Conservation (phyloP, 23 red algal species). For the Gracilaria gracilis region DNA sequence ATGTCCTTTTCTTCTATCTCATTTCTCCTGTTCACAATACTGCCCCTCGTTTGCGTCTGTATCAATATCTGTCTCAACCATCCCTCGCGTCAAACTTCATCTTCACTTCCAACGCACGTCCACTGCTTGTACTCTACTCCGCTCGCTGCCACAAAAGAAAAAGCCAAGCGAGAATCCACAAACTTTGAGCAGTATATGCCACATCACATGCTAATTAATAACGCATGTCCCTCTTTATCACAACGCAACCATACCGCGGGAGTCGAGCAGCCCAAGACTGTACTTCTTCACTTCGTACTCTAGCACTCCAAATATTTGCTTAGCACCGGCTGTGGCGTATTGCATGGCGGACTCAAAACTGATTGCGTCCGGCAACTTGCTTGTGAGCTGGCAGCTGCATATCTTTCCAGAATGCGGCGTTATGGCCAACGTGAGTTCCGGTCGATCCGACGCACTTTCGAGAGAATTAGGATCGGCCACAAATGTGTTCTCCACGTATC, state of each 20-base stretch:
- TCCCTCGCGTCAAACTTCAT: too few relatives aligned
- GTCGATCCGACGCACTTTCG: constrained; percentile 59
- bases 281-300: constrained; percentile 71
- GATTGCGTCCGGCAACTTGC: constrained; percentile 24
- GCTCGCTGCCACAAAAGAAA: too few relatives aligned
- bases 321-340: constrained; percentile 54
- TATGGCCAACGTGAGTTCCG: constrained; percentile 60
- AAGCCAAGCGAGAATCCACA: too few relatives aligned
- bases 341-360: constrained; percentile 41
- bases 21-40: too few relatives aligned
- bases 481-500: constrained; percentile 60
- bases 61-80: too few relatives aligned
- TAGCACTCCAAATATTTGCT: constrained; percentile 75
- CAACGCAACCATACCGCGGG: constrained; percentile 62
- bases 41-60: too few relatives aligned
- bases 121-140: too few relatives aligned
- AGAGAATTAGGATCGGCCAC: constrained; percentile 69
- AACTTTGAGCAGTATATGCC: too few relatives aligned
- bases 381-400: constrained; percentile 36
- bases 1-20: too few relatives aligned
- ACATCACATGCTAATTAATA: too few relatives aligned
- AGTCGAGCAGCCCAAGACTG: constrained; percentile 62
- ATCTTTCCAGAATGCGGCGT: constrained; percentile 57
- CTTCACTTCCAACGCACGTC: too few relatives aligned
- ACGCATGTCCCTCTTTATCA: too few relatives aligned